These are phyloP conservation scores for Pachysandra terminalis DNA, from an alignment of 164 flowering plant genomes.

Conservation along the genomic window DNA sequence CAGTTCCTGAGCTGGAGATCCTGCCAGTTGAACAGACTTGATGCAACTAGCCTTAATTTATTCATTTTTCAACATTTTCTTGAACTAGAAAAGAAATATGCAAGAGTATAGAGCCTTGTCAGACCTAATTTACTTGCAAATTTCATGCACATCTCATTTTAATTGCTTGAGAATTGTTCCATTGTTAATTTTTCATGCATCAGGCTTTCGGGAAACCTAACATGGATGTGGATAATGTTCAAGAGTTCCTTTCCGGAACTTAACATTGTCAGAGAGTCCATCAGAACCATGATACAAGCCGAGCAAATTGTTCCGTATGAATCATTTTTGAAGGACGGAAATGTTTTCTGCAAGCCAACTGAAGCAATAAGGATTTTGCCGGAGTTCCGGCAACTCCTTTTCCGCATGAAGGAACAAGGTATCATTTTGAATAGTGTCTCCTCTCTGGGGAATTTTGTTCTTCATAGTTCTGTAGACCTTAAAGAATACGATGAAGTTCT, in stretches of 20 bases:
- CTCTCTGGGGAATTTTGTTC: conserved; percentile 1
- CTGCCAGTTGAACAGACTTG: no score
- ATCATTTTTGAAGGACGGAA: not conserved
- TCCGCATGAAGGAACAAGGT: conserved; percentile 1
- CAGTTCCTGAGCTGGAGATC: no score
- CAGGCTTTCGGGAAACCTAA: no score
- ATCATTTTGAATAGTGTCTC: conserved; percentile 2
- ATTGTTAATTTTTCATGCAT: no score
- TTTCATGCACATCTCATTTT: no score
- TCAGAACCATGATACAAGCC: not conserved
- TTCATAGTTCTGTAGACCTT: conserved; percentile 17
- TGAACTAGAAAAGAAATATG: no score
- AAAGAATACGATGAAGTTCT: not conserved
- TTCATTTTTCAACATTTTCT: no score
- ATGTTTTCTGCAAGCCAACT: conserved; percentile 8
- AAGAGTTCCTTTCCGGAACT: conserved; percentile 1
- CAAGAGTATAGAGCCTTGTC: no score
- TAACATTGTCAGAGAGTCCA: not conserved
- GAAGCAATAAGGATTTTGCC: conserved; percentile 9
- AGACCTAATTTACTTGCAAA: no score
- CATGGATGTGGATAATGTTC: no score
- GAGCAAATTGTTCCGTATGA: conserved; percentile 17
- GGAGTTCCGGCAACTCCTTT: conserved; percentile 13
- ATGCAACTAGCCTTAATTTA: no score
- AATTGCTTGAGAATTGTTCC: no score